These are phyloP conservation scores for Neurospora sp. DNA, from an alignment of 495 filamentous ascomycete genomes.

Conservation along the genomic window DNA sequence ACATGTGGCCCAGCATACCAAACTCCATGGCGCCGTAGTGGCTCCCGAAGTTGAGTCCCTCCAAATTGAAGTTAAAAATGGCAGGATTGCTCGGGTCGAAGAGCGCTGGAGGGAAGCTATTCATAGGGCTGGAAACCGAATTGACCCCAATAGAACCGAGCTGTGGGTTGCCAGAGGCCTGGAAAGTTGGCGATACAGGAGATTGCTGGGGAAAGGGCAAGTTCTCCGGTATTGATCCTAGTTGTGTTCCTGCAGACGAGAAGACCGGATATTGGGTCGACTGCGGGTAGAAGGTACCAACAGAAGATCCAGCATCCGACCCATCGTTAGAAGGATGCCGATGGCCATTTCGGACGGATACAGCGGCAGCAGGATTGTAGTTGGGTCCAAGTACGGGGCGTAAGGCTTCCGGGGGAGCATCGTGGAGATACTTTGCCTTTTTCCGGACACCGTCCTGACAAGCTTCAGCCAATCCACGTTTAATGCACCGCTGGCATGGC, in stretches of 20 bases:
- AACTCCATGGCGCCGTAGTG: conserved; percentile 92
- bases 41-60: conserved; percentile 89
- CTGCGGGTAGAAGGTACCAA: conserved; percentile 27
- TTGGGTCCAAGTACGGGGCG: conserved; percentile 45
- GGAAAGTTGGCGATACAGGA: conserved; percentile 60
- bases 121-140: conserved; percentile 21
- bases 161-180: conserved; percentile 20
- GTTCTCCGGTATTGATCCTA: conserved; percentile 30
- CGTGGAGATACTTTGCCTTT: conserved; percentile 98
- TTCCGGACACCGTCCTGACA: conserved; percentile 96
- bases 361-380: conserved; percentile 35
- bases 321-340: conserved; percentile 21
- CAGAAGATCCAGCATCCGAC: conserved; percentile 23
- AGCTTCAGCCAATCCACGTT: conserved; percentile 75
- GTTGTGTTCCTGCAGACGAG: conserved; percentile 14
- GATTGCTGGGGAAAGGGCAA: conserved; percentile 54
- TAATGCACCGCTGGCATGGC: conserved; percentile 88
- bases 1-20: conserved; percentile 89
- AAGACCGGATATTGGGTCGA: conserved; percentile 27
- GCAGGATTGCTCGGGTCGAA: conserved; percentile 88
- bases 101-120: conserved; percentile 47
- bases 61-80: conserved; percentile 86
- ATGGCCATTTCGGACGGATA: conserved; percentile 22
- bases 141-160: conserved; percentile 20
- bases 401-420: conserved; percentile 69